phyloP scores from a whole-genome alignment of 129 eudicot species.

The Arctium lappa region DNA sequence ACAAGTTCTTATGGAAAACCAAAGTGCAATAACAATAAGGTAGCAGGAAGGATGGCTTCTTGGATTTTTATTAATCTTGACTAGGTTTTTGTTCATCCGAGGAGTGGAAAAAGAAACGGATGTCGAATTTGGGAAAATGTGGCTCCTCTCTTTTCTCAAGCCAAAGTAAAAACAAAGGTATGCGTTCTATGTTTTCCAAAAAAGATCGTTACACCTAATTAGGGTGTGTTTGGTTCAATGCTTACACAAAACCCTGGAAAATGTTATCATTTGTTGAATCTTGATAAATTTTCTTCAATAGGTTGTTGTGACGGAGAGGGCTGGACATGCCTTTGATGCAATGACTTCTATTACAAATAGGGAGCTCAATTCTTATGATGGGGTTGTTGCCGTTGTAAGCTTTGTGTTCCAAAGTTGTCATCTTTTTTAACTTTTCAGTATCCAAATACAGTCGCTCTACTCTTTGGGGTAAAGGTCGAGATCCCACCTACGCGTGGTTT shows the following conservation, averaged over 20 bases:
- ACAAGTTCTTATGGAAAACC: not conserved
- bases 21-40: not conserved
- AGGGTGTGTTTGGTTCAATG: not conserved
- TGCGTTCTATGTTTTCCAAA: not conserved
- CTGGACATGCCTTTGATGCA: conserved; percentile 80
- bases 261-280: not conserved
- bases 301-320: conserved; percentile 79
- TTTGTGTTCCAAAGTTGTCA: not conserved
- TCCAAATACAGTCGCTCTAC: not conserved
- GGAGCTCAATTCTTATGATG: conserved; percentile 67
- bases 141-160: conserved; percentile 68
- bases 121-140: conserved; percentile 64
- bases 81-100: conserved; percentile 87
- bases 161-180: conserved; percentile 76
- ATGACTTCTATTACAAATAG: conserved; percentile 54
- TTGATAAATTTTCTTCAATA: conserved; percentile 12
- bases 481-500: too few relatives aligned
- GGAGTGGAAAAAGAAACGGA: conserved; percentile 82
- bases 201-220: not conserved
- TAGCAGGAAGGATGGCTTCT: not conserved
- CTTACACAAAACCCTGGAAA: not conserved
- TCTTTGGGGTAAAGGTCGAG: not conserved
- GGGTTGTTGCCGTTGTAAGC: conserved; percentile 85
- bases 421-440: not conserved
- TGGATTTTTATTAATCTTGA: conserved; percentile 27